These are phyloP conservation scores for Musa itinerans DNA, from an alignment of 176 grass and related monocot genomes.

Conservation along the genomic window DNA sequence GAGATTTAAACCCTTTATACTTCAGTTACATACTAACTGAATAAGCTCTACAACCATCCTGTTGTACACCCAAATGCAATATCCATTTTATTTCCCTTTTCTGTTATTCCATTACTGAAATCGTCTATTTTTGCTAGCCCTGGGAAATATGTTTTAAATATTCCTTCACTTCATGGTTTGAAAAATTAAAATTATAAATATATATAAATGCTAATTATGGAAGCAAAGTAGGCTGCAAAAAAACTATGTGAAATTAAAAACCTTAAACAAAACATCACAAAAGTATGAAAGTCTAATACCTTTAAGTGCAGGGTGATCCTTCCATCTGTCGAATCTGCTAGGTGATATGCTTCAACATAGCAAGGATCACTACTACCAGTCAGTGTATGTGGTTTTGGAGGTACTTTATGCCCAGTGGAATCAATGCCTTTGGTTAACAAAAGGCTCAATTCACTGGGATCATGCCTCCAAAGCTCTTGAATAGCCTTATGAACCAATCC, in stretches of 20 bases:
- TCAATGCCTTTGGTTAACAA: constrained; percentile 76
- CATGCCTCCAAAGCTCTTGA: constrained; percentile 81
- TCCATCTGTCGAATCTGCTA: constrained; percentile 83
- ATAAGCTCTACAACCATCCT: too few relatives aligned
- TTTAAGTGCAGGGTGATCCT: constrained; percentile 91
- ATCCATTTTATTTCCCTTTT: too few relatives aligned
- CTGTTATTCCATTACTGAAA: too few relatives aligned
- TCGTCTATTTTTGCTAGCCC: too few relatives aligned
- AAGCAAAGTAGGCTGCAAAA: too few relatives aligned
- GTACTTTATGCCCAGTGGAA: constrained; percentile 59
- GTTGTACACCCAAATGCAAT: too few relatives aligned
- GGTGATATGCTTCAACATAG: constrained; percentile 94
- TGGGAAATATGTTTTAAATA: too few relatives aligned
- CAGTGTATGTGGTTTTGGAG: constrained; percentile 63
- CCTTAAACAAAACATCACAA: background rate
- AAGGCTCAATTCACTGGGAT: constrained; percentile 61
- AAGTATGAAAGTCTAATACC: constrained; percentile 18
- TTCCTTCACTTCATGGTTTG: too few relatives aligned
- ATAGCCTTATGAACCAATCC: constrained; percentile 97
- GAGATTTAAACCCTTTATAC: too few relatives aligned
- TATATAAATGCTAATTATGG: too few relatives aligned
- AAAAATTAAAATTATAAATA: too few relatives aligned
- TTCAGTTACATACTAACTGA: too few relatives aligned
- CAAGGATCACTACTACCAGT: constrained; percentile 93
- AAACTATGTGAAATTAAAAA: background rate